A percentile compares a stretch with the other conserved stretches of the same genome.
phyloP scores from a whole-genome alignment of 1,139 yeast species.

The Lodderomyces metapsilosis region DNA sequence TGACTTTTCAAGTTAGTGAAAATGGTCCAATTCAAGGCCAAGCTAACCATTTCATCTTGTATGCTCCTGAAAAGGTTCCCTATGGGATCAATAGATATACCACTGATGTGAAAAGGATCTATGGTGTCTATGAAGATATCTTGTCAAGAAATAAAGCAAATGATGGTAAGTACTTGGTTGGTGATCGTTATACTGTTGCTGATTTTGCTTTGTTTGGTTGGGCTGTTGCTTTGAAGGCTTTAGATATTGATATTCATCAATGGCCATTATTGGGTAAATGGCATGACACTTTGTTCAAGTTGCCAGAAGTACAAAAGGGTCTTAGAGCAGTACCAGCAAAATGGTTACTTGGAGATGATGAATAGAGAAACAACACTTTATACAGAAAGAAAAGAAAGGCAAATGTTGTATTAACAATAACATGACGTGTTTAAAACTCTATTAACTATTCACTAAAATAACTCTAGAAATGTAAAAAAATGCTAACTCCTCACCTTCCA shows the following conservation, averaged over 20 bases:
- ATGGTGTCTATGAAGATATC: constrained; percentile 51
- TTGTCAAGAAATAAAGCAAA: constrained; percentile 36
- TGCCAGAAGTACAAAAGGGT: constrained; percentile 41
- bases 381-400: too few relatives aligned
- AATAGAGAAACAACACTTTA: too few relatives aligned
- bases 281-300: constrained; percentile 34
- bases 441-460: too few relatives aligned
- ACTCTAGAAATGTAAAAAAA: too few relatives aligned
- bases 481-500: too few relatives aligned
- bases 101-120: constrained; percentile 51
- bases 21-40: constrained; percentile 65
- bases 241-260: constrained; percentile 37
- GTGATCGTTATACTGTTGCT: constrained; percentile 53
- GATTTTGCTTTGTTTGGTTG: constrained; percentile 49
- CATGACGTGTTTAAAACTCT: too few relatives aligned
- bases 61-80: constrained; percentile 47
- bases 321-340: constrained; percentile 9
- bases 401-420: too few relatives aligned
- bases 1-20: constrained; percentile 57
- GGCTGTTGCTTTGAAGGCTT: constrained; percentile 19
- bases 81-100: constrained; percentile 53
- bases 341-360: too few relatives aligned
- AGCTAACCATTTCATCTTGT: constrained; percentile 44
- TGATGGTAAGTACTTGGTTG: constrained; percentile 19
- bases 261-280: constrained; percentile 47